Conservation (phyloP, 495 filamentous ascomycete species). For the Xylaria bambusicola region DNA sequence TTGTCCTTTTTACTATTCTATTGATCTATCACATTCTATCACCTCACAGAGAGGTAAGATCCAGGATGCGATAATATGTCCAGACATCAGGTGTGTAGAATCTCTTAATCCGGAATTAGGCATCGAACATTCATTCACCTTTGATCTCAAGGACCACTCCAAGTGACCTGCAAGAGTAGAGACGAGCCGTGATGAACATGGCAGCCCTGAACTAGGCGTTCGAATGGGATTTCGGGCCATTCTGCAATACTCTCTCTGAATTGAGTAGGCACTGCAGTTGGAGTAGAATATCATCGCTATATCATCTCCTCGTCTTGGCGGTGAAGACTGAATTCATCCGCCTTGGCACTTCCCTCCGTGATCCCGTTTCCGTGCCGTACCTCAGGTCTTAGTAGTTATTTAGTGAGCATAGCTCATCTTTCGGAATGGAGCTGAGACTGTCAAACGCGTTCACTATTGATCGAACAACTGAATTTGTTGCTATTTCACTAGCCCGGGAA, state of each 20-base stretch:
- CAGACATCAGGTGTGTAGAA: no score
- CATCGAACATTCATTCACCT: no score
- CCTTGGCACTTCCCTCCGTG: neutral
- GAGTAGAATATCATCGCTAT: slow-evolving; percentile 27
- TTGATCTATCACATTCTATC: no score
- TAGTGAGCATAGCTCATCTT: neutral
- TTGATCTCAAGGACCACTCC: no score
- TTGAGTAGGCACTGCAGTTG: neutral
- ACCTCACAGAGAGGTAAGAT: no score
- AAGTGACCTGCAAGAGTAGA: no score
- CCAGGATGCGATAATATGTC: no score
- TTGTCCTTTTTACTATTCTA: no score
- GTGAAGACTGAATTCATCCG: slow-evolving; percentile 31
- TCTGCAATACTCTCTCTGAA: neutral
- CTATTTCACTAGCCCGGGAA: neutral
- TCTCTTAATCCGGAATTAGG: no score
- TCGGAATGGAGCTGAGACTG: neutral
- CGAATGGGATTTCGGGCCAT: neutral
- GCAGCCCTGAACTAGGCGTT: neutral
- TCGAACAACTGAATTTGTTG: neutral
- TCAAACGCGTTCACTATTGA: neutral
- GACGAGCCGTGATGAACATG: no score
- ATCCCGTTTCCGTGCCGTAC: neutral
- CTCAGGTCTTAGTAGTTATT: no score
- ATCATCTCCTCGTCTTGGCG: slow-evolving; percentile 25